Evolutionary conservation across 495 filamentous ascomycete genomes (phyloP).

Genomic region (Penicillium paxilli): DNA sequence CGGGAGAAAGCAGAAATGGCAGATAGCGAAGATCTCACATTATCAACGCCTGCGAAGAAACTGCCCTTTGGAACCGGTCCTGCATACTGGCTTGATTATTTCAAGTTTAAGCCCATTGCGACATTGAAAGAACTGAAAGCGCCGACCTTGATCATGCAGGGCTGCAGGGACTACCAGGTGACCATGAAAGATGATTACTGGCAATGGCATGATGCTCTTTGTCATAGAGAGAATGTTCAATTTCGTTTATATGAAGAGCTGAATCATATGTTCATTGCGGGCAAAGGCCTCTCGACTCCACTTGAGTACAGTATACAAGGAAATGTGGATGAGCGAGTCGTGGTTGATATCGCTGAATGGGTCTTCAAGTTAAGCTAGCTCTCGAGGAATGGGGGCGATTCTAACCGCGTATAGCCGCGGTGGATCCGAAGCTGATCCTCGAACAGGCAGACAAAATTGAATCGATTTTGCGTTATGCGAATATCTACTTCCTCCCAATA

Average conservation of each 20-base stretch:
- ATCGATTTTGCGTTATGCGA: too few species aligned
- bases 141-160: constrained; percentile 9
- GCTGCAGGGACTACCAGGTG: constrained; percentile 15
- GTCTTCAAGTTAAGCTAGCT: too few species aligned
- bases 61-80: not conserved
- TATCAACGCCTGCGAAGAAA: constrained; percentile 3
- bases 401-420: too few species aligned
- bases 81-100: constrained; percentile 5
- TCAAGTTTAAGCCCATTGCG: constrained; percentile 1
- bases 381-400: too few species aligned
- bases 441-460: too few species aligned
- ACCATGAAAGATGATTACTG: constrained; percentile 12
- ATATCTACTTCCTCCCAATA: too few species aligned
- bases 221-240: not conserved
- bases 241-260: constrained; percentile 12
- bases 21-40: not conserved
- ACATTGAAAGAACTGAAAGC: not conserved
- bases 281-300: constrained; percentile 5
- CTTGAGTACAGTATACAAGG: constrained; percentile 5
- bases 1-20: not conserved
- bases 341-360: not conserved
- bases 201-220: not conserved
- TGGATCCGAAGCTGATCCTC: too few species aligned
- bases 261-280: constrained; percentile 14
- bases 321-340: constrained; percentile 9